A percentile compares a stretch with the other conserved stretches of the same genome.
These are phyloP conservation scores for Micractinium conductrix DNA, from an alignment of 139 green algal species.

Conservation along the genomic window DNA sequence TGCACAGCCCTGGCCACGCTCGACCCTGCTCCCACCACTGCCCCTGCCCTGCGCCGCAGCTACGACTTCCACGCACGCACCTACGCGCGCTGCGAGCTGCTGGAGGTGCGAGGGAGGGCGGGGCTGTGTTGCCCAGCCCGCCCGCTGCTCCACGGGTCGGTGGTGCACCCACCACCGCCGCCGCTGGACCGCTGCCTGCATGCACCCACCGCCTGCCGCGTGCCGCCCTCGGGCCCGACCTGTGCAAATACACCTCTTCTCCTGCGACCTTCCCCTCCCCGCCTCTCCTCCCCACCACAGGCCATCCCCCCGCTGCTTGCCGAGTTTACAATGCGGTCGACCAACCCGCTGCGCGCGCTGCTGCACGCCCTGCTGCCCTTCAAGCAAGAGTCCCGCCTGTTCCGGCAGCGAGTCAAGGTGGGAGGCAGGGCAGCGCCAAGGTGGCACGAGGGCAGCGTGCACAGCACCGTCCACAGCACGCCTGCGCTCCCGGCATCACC, in stretches of 20 bases:
- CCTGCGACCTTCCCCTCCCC: not conserved
- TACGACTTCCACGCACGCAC: constrained; percentile 15
- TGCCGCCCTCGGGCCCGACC: too few relatives aligned
- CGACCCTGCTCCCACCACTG: not conserved
- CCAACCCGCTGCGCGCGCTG: not conserved
- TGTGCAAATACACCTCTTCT: too few relatives aligned
- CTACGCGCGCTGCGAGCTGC: constrained; percentile 4
- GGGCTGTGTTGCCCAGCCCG: too few relatives aligned
- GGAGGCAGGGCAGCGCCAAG: too few relatives aligned
- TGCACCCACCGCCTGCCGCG: not conserved
- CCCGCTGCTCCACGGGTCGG: too few relatives aligned
- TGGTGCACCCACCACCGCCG: too few relatives aligned
- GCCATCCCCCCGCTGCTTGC: constrained; percentile 7
- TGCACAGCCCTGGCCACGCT: too few relatives aligned
- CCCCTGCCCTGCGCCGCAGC: not conserved
- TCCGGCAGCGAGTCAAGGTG: not conserved
- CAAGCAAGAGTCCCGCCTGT: not conserved
- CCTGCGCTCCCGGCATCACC: too few relatives aligned
- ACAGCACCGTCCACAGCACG: too few relatives aligned
- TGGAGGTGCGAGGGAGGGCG: constrained; percentile 14
- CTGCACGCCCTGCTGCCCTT: not conserved
- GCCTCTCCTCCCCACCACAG: not conserved
- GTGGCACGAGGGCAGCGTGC: too few relatives aligned
- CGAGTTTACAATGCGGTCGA: not conserved
- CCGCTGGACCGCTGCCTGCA: too few relatives aligned